Evolutionary conservation across 352 stramenopile species (phyloP).

Genomic region (Globisporangium cystogenes): DNA sequence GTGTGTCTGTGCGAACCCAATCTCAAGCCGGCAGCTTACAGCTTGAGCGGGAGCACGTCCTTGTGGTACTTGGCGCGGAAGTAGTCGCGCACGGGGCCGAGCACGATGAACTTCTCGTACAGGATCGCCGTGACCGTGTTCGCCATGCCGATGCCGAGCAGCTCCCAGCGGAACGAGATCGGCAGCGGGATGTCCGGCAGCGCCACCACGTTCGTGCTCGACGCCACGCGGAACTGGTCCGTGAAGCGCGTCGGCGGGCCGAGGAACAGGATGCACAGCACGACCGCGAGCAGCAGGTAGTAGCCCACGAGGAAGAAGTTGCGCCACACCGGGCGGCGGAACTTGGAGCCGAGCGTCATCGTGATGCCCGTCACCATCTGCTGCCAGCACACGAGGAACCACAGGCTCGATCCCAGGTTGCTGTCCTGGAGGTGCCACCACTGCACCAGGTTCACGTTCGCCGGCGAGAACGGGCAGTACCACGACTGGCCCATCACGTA

Average conservation of each 20-base stretch:
- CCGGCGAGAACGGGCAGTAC: slow-evolving; percentile 73
- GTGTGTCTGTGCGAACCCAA: too few species aligned
- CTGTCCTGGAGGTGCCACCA: slow-evolving; percentile 74
- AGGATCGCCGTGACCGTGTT: slow-evolving; percentile 49
- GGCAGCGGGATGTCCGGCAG: slow-evolving; percentile 68
- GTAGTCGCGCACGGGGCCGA: slow-evolving; percentile 59
- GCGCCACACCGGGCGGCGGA: slow-evolving; percentile 55
- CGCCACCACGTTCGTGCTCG: slow-evolving; percentile 67
- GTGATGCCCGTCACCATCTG: slow-evolving; percentile 62
- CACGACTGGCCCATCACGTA: slow-evolving; percentile 48
- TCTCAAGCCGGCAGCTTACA: slow-evolving; percentile 23
- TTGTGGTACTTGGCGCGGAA: slow-evolving; percentile 63
- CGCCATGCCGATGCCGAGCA: slow-evolving; percentile 51
- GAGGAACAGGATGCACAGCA: slow-evolving; percentile 52
- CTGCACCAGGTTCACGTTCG: slow-evolving; percentile 59
- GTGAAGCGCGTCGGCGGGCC: slow-evolving; percentile 46
- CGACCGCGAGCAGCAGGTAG: slow-evolving; percentile 46
- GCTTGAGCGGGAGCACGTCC: slow-evolving; percentile 50
- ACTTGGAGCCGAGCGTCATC: slow-evolving; percentile 55
- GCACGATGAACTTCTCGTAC: slow-evolving; percentile 62
- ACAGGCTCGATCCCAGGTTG: slow-evolving; percentile 54
- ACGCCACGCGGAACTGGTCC: slow-evolving; percentile 68
- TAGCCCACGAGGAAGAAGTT: slow-evolving; percentile 65
- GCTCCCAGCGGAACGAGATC: slow-evolving; percentile 48
- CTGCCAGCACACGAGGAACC: slow-evolving; percentile 61